Percentiles rank a stretch among this genome's conserved stretches.
Evolutionary conservation across 1,284 basidiomycete genomes (phyloP).

Genomic region (Microbotryum saponariae): DNA sequence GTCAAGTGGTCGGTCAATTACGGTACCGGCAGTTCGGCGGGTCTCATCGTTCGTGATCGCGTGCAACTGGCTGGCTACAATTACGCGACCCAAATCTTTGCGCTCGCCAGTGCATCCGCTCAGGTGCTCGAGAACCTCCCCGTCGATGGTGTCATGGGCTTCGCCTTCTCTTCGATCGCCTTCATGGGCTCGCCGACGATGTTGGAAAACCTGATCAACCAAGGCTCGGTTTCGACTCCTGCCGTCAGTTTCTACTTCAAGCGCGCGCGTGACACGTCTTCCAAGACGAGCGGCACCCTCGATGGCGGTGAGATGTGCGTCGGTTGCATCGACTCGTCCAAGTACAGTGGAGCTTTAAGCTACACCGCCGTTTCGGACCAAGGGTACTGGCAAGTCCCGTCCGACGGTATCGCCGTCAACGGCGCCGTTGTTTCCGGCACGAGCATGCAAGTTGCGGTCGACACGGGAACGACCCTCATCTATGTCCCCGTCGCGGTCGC

Average conservation of each 20-base stretch:
- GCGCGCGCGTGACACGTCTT: constrained; percentile 24
- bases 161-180: constrained; percentile 30
- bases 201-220: constrained; percentile 29
- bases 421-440: constrained; percentile 30
- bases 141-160: constrained; percentile 9
- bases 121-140: constrained; percentile 20
- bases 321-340: constrained; percentile 25
- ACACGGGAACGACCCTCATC: constrained; percentile 36
- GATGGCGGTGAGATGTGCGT: constrained; percentile 30
- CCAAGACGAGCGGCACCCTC: constrained; percentile 13
- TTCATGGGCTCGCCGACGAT: constrained; percentile 28
- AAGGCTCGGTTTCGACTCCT: constrained; percentile 12
- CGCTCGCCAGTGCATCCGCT: constrained; percentile 23
- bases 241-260: constrained; percentile 23
- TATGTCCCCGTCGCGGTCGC: constrained; percentile 32
- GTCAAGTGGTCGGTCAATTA: constrained; percentile 27
- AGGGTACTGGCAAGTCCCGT: constrained; percentile 26
- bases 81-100: constrained; percentile 26
- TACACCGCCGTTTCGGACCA: constrained; percentile 21
- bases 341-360: constrained; percentile 25
- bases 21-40: constrained; percentile 20
- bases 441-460: constrained; percentile 26
- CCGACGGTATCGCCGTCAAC: constrained; percentile 32
- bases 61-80: constrained; percentile 19
- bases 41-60: constrained; percentile 26